These are phyloP conservation scores for Carex littledalei DNA, from an alignment of 176 grass and related monocot genomes.

Conservation along the genomic window DNA sequence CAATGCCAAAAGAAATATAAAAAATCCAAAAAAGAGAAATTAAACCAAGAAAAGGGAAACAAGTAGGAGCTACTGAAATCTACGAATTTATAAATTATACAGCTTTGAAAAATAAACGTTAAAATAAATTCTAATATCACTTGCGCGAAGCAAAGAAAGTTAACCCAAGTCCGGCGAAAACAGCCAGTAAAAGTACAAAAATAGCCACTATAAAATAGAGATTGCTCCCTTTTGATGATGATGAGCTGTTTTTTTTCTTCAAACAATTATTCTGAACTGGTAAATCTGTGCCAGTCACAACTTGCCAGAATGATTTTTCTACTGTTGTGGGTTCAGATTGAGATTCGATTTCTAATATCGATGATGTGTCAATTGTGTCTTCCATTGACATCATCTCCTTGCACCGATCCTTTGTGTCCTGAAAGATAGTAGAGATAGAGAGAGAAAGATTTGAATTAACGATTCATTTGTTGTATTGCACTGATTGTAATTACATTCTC, in stretches of 20 bases:
- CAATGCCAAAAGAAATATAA: neutral
- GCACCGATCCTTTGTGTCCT: slow-evolving; percentile 69
- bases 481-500: no score
- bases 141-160: slow-evolving; percentile 10
- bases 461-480: no score
- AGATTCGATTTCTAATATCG: slow-evolving; percentile 59
- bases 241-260: neutral
- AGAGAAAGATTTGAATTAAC: no score
- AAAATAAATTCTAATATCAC: neutral
- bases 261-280: neutral
- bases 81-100: neutral
- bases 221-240: slow-evolving; percentile 8
- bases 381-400: slow-evolving; percentile 83
- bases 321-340: neutral
- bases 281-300: slow-evolving; percentile 34
- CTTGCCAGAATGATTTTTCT: slow-evolving; percentile 61
- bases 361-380: slow-evolving; percentile 14
- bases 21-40: neutral
- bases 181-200: slow-evolving; percentile 42
- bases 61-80: neutral
- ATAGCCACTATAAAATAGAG: slow-evolving; percentile 31
- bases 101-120: neutral
- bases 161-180: slow-evolving; percentile 40
- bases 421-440: neutral
- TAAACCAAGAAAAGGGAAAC: neutral